Evolutionary conservation across 441 rosid genomes (phyloP), one percentile per base, ranked within the genome.

Genomic region (Populus hybrid): DNA sequence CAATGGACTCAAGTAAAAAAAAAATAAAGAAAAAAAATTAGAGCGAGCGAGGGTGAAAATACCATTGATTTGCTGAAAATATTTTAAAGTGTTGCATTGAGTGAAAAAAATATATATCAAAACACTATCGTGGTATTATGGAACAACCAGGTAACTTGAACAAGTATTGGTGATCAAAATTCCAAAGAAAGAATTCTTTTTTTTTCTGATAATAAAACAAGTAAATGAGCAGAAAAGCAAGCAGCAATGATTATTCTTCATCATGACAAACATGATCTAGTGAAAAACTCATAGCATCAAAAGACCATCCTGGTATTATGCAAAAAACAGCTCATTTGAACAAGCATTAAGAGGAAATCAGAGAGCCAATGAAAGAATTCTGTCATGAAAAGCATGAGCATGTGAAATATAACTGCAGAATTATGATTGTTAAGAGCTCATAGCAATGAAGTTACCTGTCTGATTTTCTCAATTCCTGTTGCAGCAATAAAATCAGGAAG

Each of bases 401-500:
- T 16, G 7, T 35, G 8, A 73, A 67, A 36, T 6, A 18, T 35
- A 32, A 54, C 16, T 3, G n/a, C 24, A 70, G 11, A 38, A 66
- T 11, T 8, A 26, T 54, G 8, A 59, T 23, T 34, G n/a, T 21
- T 9, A 18, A 54, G 1, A 61, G 42, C 10, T 32, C 3, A 10
- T 14, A 8, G 11, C 68, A 73, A 64, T 21, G 61, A 26, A 70
- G 8, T 32, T 86, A 97, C 99, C 98, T 97, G 98, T 89, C 99
- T 89, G 74, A 97, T 97, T 87, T 97, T 97, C 86, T 97, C 95
- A 70, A 97, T 97, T 83, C 99, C 99, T 6, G 98, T 97, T 23
- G 98, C 98, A 77, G 99, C 99, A 86, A 97, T 97, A 83, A 97
- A 97, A 89, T 94, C 98, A 69, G 99, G 99, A 85, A 97, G 97